Conservation (phyloP, 2,329 filamentous ascomycete species). For the Ophiosphaerella narmari region DNA sequence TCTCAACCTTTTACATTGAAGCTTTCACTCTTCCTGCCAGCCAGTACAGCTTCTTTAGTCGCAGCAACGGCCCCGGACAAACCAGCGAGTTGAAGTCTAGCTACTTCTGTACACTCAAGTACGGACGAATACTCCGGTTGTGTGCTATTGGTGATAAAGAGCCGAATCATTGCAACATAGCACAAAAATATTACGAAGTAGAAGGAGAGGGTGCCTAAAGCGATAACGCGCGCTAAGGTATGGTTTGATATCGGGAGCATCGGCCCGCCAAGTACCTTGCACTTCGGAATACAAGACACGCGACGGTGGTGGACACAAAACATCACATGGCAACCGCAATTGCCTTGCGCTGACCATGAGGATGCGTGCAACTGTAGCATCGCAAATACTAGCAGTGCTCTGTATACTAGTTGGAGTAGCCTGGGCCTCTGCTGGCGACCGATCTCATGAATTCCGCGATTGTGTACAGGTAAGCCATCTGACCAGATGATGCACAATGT, state of each 20-base stretch:
- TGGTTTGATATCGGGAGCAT: background rate
- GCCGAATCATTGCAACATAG: too few relatives aligned
- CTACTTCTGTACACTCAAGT: too few relatives aligned
- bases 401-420: slow-evolving; percentile 43
- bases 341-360: slow-evolving; percentile 28
- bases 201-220: background rate
- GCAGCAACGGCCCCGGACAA: too few relatives aligned
- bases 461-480: slow-evolving; percentile 74
- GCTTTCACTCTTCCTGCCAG: too few relatives aligned
- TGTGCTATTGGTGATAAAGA: background rate
- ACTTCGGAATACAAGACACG: slow-evolving; percentile 6
- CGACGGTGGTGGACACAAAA: slow-evolving; percentile 11
- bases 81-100: too few relatives aligned
- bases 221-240: background rate
- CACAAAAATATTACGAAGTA: too few relatives aligned
- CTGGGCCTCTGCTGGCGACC: slow-evolving; percentile 79
- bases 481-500: too few relatives aligned
- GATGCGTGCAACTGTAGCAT: slow-evolving; percentile 24
- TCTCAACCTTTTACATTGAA: too few relatives aligned
- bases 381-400: slow-evolving; percentile 29
- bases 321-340: slow-evolving; percentile 18
- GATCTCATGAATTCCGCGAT: slow-evolving; percentile 81
- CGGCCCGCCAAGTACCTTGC: slow-evolving; percentile 7
- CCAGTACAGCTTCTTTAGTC: too few relatives aligned
- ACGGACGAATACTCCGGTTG: too few relatives aligned